These are phyloP conservation scores for Rhizodiscina lignyota DNA, from an alignment of 495 filamentous ascomycete species.

Conservation along the genomic window DNA sequence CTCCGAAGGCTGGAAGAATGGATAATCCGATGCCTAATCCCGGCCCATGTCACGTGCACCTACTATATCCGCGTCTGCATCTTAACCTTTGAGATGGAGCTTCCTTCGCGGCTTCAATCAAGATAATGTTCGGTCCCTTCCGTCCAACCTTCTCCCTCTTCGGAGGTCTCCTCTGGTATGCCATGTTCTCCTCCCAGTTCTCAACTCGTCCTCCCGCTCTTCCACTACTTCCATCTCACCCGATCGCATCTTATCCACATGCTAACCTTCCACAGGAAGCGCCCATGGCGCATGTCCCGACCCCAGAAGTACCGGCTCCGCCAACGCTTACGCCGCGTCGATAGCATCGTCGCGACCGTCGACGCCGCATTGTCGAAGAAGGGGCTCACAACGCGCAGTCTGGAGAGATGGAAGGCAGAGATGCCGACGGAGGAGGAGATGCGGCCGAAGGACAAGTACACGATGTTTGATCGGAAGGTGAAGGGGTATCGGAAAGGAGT, in stretches of 20 bases:
- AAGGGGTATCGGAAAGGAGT: slow-evolving; percentile 91
- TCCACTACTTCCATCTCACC: not conserved
- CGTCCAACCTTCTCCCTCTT: not conserved
- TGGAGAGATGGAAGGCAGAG: slow-evolving; percentile 79
- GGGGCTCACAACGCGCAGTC: slow-evolving; percentile 34
- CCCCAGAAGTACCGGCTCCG: slow-evolving; percentile 85
- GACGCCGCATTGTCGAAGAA: slow-evolving; percentile 52
- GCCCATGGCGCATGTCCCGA: slow-evolving; percentile 83
- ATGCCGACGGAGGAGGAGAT: slow-evolving; percentile 97
- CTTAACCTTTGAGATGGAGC: no score
- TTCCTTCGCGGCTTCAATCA: no score
- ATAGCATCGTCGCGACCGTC: slow-evolving; percentile 62
- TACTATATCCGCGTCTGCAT: no score
- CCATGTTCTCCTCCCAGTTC: slow-evolving; percentile 12
- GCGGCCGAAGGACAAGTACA: slow-evolving; percentile 93
- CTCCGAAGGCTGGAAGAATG: no score
- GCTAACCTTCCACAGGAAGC: slow-evolving; percentile 55
- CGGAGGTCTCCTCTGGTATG: slow-evolving; percentile 57
- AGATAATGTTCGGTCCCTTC: slow-evolving; percentile 1
- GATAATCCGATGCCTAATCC: no score
- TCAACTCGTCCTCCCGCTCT: slow-evolving; percentile 2
- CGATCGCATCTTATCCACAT: slow-evolving; percentile 7
- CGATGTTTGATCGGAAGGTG: slow-evolving; percentile 90
- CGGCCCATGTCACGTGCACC: no score
- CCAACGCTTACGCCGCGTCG: slow-evolving; percentile 69